Percentiles rank a stretch among this genome's conserved stretches.
Evolutionary conservation across 768 basidiomycete species (phyloP).

Genomic region (Tricholoma matsutake): DNA sequence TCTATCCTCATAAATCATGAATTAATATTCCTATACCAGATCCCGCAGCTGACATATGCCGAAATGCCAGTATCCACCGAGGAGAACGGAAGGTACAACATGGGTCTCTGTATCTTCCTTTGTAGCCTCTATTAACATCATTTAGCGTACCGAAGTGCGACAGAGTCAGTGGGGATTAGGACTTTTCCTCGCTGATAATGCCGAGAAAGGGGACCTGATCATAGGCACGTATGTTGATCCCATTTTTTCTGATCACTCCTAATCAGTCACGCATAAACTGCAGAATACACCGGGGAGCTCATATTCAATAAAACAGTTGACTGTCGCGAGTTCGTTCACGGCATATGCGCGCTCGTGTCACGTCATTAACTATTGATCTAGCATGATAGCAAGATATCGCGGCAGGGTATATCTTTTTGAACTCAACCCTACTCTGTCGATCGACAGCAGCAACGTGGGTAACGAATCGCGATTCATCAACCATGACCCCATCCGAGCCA

Average conservation of each 20-base stretch:
- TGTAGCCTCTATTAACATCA: slow-evolving; percentile 2
- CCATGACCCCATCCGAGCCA: slow-evolving; percentile 41
- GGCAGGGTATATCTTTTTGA: slow-evolving; percentile 62
- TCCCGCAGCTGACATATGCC: slow-evolving; percentile 33
- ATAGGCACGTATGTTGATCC: slow-evolving; percentile 31
- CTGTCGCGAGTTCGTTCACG: slow-evolving; percentile 47
- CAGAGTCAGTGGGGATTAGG: slow-evolving; percentile 52
- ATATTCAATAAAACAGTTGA: slow-evolving; percentile 44
- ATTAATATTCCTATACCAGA: slow-evolving; percentile 16
- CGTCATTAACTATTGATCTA: slow-evolving; percentile 18
- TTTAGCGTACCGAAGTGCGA: slow-evolving; percentile 40
- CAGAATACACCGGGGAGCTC: slow-evolving; percentile 70
- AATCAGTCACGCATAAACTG: neutral
- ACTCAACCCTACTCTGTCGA: slow-evolving; percentile 40
- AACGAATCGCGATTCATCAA: slow-evolving; percentile 72
- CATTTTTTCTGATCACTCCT: neutral
- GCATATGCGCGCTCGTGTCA: neutral
- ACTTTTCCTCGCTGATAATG: slow-evolving; percentile 46
- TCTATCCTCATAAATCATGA: neutral
- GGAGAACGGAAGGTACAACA: slow-evolving; percentile 39
- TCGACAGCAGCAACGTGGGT: slow-evolving; percentile 58
- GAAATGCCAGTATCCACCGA: slow-evolving; percentile 49
- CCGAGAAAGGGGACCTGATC: slow-evolving; percentile 44
- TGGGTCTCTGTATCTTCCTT: neutral
- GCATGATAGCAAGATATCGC: slow-evolving; percentile 43